Conservation (phyloP, 257 asterid genomes). For the Scutellaria galericulata region DNA sequence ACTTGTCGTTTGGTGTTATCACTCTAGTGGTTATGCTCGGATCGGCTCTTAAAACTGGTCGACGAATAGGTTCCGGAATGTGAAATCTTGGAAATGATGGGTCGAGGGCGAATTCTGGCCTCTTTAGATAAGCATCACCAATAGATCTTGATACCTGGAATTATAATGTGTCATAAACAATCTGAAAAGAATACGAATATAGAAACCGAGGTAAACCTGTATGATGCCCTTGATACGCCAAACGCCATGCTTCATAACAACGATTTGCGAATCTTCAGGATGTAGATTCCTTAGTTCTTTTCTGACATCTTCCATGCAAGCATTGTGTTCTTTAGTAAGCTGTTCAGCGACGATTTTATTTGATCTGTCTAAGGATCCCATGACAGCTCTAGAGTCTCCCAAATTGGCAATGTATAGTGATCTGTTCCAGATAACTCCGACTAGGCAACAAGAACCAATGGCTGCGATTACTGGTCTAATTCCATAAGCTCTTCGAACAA, state of each 20-base stretch:
- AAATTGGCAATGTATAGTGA: conserved; percentile 67
- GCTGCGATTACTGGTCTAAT: conserved; percentile 51
- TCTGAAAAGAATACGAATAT: background rate
- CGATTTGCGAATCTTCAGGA: conserved; percentile 67
- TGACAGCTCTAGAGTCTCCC: conserved; percentile 84
- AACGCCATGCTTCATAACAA: conserved; percentile 52
- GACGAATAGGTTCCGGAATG: conserved; percentile 52
- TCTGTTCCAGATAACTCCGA: conserved; percentile 68
- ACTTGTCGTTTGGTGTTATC: conserved; percentile 54
- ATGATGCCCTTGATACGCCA: conserved; percentile 86
- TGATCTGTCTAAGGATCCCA: conserved; percentile 53
- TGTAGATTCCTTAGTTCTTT: conserved; percentile 57
- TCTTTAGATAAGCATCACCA: conserved; percentile 82
- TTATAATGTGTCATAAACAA: background rate
- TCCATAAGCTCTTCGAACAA: conserved; percentile 50
- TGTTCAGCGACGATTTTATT: conserved; percentile 63
- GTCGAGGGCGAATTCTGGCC: conserved; percentile 59
- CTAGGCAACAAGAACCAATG: conserved; percentile 77
- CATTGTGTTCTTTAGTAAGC: conserved; percentile 77
- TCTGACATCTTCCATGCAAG: conserved; percentile 62
- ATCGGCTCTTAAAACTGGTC: conserved; percentile 68
- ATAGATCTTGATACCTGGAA: conserved; percentile 73
- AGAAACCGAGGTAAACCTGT: conserved; percentile 49
- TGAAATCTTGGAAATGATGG: conserved; percentile 51
- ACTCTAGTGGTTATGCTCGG: conserved; percentile 55